Conservation (phyloP, 2,329 filamentous ascomycete genomes). For the Paraconiothyrium brasiliense region DNA sequence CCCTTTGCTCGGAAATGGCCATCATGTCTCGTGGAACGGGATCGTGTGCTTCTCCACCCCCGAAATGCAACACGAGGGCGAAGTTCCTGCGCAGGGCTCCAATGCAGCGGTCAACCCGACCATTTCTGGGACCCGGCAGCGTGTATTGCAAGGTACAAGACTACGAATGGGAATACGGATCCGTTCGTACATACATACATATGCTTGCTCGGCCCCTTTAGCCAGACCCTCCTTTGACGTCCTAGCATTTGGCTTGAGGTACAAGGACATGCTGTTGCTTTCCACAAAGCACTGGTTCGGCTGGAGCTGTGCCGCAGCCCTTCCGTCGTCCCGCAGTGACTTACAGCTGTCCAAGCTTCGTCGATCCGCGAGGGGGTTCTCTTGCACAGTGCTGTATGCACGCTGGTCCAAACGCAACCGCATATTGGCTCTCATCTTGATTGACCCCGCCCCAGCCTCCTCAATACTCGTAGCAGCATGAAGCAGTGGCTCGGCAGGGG, state of each 20-base stretch:
- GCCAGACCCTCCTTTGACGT: conserved; percentile 27
- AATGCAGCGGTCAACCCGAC: conserved; percentile 40
- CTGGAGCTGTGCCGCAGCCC: conserved; percentile 27
- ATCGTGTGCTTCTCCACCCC: conserved; percentile 33
- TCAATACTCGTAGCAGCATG: conserved; percentile 5
- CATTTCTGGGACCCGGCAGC: conserved; percentile 24
- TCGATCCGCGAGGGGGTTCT: conserved; percentile 36
- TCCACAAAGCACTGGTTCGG: conserved; percentile 18
- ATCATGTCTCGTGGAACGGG: conserved; percentile 35
- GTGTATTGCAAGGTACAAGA: conserved; percentile 27
- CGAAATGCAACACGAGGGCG: conserved; percentile 15
- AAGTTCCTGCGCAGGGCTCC: conserved; percentile 31
- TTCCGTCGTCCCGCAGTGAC: conserved; percentile 32
- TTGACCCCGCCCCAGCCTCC: conserved; percentile 22
- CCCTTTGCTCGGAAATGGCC: conserved; percentile 14
- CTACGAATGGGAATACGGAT: conserved; percentile 27
- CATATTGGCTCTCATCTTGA: conserved; percentile 23
- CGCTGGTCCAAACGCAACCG: conserved; percentile 32
- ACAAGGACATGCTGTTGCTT: conserved; percentile 25
- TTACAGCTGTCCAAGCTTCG: conserved; percentile 38
- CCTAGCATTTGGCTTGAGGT: conserved; percentile 24
- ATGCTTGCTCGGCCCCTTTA: conserved; percentile 17
- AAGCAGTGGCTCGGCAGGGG: conserved; percentile 26
- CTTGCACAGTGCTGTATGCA: conserved; percentile 28
- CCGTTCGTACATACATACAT: conserved; percentile 27